Evolutionary conservation across 2,329 filamentous ascomycete species (phyloP).

Genomic region (Fusarium heterosporum): DNA sequence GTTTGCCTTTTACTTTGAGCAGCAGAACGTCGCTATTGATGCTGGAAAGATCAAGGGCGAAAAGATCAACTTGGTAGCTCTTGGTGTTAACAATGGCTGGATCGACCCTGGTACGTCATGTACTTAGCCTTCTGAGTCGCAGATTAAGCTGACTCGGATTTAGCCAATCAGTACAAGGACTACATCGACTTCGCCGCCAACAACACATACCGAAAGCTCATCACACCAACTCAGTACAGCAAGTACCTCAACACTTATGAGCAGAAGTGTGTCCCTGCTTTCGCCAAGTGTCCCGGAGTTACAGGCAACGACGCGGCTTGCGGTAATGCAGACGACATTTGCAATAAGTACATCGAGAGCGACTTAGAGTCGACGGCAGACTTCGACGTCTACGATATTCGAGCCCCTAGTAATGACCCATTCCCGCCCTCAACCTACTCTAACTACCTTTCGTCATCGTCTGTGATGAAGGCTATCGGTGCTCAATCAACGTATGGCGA

Average conservation of each 20-base stretch:
- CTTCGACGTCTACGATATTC: constrained; percentile 62
- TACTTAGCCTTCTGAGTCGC: too few species aligned
- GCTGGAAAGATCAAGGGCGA: constrained; percentile 55
- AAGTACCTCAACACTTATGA: constrained; percentile 48
- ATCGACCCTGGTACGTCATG: constrained; percentile 55
- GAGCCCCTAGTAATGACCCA: constrained; percentile 41
- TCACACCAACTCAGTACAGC: constrained; percentile 32
- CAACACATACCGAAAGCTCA: constrained; percentile 50
- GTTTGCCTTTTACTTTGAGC: constrained; percentile 65
- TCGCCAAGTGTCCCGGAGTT: constrained; percentile 39
- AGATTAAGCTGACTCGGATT: background rate
- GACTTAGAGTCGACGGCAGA: constrained; percentile 38
- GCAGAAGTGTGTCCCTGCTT: constrained; percentile 37
- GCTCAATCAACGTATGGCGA: constrained; percentile 37
- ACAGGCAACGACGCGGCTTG: constrained; percentile 44
- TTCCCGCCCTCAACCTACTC: constrained; percentile 37
- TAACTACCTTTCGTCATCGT: constrained; percentile 24
- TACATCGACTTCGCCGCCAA: constrained; percentile 49
- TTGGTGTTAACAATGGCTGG: constrained; percentile 69
- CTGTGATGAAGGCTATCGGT: constrained; percentile 38
- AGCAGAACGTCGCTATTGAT: constrained; percentile 66
- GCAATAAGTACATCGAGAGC: constrained; percentile 35
- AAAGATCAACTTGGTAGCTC: constrained; percentile 60
- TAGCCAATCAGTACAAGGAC: constrained; percentile 45
- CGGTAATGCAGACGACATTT: constrained; percentile 40